Conservation (phyloP, 495 filamentous ascomycete genomes). For the Daldinia vernicosa region DNA sequence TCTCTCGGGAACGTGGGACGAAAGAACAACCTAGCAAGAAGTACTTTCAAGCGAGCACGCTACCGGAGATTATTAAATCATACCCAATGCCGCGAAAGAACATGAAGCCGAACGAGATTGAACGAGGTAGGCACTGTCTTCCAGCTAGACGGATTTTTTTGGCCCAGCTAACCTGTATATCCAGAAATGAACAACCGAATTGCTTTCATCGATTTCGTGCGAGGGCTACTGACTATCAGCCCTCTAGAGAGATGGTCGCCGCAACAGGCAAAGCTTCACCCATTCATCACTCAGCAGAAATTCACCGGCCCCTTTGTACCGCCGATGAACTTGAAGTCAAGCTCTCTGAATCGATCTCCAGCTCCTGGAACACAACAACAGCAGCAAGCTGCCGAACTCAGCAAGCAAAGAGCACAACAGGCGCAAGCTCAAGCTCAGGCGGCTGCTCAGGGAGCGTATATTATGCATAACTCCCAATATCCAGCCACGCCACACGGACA, state of each 20-base stretch:
- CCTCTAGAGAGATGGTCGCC: constrained; percentile 98
- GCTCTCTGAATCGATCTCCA: constrained; percentile 81
- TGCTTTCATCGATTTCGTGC: constrained; percentile 99
- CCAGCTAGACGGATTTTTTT: neutral
- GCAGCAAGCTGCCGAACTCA: constrained; percentile 88
- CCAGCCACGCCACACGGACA: constrained; percentile 51
- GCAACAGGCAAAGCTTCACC: constrained; percentile 95
- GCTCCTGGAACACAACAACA: constrained; percentile 98
- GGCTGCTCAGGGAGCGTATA: constrained; percentile 62
- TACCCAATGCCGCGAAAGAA: constrained; percentile 99
- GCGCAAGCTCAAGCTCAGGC: constrained; percentile 69
- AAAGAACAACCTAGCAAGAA: constrained; percentile 99
- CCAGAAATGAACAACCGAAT: constrained; percentile 97
- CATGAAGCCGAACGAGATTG: constrained; percentile 97
- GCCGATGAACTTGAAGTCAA: constrained; percentile 94
- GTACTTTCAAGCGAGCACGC: constrained; percentile 92
- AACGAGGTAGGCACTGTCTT: constrained; percentile 75
- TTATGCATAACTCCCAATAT: constrained; percentile 56
- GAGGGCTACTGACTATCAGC: constrained; percentile 92
- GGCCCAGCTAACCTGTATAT: constrained; percentile 17
- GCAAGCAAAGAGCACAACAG: constrained; percentile 84
- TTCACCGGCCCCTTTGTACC: constrained; percentile 95
- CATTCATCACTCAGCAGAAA: constrained; percentile 99
- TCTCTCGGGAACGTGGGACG: constrained; percentile 90
- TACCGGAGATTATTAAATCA: constrained; percentile 95